These are phyloP conservation scores for Trichocomaceae sp. DNA, from an alignment of 2,329 filamentous ascomycete genomes.

Conservation along the genomic window DNA sequence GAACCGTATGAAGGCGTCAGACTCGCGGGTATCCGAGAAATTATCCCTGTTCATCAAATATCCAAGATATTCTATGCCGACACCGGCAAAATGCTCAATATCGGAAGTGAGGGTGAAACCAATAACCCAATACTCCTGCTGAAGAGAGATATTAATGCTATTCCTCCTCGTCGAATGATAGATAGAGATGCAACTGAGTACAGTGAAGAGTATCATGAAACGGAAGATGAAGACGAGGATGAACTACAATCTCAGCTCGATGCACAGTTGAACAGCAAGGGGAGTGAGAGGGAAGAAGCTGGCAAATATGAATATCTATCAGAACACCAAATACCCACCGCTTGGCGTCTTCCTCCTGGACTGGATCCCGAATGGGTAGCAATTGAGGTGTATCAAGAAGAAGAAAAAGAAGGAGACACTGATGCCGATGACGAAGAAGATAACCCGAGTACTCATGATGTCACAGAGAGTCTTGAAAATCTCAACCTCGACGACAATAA, in stretches of 20 bases:
- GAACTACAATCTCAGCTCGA: conserved; percentile 35
- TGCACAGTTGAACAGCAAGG: conserved; percentile 28
- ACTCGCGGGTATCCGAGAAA: conserved; percentile 59
- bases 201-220: conserved; percentile 20
- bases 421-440: conserved; percentile 26
- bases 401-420: conserved; percentile 47
- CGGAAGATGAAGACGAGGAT: conserved; percentile 29
- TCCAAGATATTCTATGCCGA: conserved; percentile 93
- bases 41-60: conserved; percentile 65
- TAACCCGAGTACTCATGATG: conserved; percentile 22
- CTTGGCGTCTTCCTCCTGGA: conserved; percentile 62
- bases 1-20: conserved; percentile 55
- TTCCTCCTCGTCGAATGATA: conserved; percentile 55
- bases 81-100: conserved; percentile 81
- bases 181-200: conserved; percentile 39
- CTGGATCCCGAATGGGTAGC: conserved; percentile 88
- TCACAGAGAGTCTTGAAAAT: conserved; percentile 43
- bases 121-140: conserved; percentile 69
- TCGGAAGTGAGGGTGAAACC: conserved; percentile 60
- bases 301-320: conserved; percentile 21
- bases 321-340: conserved; percentile 30
- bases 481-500: conserved; percentile 35
- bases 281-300: neutral
- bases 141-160: conserved; percentile 62
- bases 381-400: conserved; percentile 71